Percentiles rank a stretch among this genome's conserved stretches.
Evolutionary conservation across 1,284 basidiomycete species (phyloP).

Genomic region (Tetrapyrgos nigripes): DNA sequence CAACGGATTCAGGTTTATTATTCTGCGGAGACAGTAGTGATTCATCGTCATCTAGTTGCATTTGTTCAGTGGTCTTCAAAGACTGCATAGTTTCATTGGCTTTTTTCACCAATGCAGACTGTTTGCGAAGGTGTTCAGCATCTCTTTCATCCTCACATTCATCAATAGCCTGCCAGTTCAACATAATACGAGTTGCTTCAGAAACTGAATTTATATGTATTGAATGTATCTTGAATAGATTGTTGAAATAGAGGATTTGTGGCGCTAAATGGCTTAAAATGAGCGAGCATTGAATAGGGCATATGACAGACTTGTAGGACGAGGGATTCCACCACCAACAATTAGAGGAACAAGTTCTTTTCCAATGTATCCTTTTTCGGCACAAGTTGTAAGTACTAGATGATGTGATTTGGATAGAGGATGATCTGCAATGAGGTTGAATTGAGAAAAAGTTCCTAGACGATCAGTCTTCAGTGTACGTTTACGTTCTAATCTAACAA

Average conservation of each 20-base stretch:
- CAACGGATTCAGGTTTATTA: too few relatives aligned
- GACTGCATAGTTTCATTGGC: too few relatives aligned
- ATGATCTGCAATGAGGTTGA: neutral
- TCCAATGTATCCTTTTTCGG: constrained; percentile 18
- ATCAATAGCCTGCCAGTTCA: constrained; percentile 37
- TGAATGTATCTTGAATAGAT: too few relatives aligned
- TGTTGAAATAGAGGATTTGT: too few relatives aligned
- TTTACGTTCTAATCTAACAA: neutral
- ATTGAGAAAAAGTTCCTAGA: too few relatives aligned
- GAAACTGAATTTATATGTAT: too few relatives aligned
- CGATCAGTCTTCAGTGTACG: neutral
- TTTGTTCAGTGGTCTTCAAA: too few relatives aligned
- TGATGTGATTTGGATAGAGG: constrained; percentile 17
- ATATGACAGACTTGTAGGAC: constrained; percentile 10
- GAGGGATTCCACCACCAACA: constrained; percentile 31
- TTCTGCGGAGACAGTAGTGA: too few relatives aligned
- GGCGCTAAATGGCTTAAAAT: constrained; percentile 33
- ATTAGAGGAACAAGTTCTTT: constrained; percentile 18
- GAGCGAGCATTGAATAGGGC: constrained; percentile 29
- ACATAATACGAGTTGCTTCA: constrained; percentile 21
- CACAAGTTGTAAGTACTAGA: constrained; percentile 24
- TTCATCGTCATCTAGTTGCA: too few relatives aligned
- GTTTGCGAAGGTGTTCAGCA: constrained; percentile 27
- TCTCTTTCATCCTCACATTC: constrained; percentile 40
- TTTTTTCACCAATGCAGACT: neutral